Conservation (phyloP, 208 protist genomes). For the Trypanosoma boissoni region DNA sequence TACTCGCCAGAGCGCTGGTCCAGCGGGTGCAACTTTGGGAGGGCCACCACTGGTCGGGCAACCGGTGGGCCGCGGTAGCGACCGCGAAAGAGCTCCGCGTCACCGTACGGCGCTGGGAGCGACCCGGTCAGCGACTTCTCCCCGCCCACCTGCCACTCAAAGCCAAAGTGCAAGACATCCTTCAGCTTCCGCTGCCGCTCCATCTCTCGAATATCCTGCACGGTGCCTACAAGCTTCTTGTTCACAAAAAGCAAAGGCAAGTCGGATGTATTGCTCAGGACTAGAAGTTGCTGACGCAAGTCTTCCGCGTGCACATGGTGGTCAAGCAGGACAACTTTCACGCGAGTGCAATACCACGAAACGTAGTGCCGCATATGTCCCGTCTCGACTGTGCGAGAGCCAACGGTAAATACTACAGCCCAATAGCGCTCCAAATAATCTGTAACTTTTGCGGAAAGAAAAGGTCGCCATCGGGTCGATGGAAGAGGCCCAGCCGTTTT, state of each 20-base stretch:
- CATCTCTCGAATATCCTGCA: slow-evolving; percentile 56
- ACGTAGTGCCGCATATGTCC: slow-evolving; percentile 87
- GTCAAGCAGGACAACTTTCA: slow-evolving; percentile 86
- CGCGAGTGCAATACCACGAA: slow-evolving; percentile 81
- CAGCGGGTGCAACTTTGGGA: slow-evolving; percentile 68
- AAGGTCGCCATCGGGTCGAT: slow-evolving; percentile 45
- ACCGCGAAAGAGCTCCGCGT: slow-evolving; percentile 77
- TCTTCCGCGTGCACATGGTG: slow-evolving; percentile 66
- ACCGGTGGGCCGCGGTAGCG: slow-evolving; percentile 77
- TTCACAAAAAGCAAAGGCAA: slow-evolving; percentile 88
- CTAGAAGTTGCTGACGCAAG: slow-evolving; percentile 54
- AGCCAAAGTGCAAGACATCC: slow-evolving; percentile 88
- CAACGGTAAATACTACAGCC: slow-evolving; percentile 81
- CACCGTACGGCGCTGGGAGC: slow-evolving; percentile 66
- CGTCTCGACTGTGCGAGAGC: slow-evolving; percentile 64
- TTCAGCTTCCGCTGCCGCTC: slow-evolving; percentile 76
- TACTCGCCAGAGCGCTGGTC: slow-evolving; percentile 21
- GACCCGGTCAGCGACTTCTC: slow-evolving; percentile 44
- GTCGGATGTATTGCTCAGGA: slow-evolving; percentile 34
- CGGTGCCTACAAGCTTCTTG: slow-evolving; percentile 68
- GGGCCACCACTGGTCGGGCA: slow-evolving; percentile 59
- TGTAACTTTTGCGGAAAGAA: slow-evolving; percentile 51
- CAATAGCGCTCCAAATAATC: slow-evolving; percentile 80
- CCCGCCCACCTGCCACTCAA: slow-evolving; percentile 77
- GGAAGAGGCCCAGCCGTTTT: slow-evolving; percentile 3